Base-by-base conservation (phyloP, 1,139 yeast genomes). In the Kodamaea ohmeri region DNA sequence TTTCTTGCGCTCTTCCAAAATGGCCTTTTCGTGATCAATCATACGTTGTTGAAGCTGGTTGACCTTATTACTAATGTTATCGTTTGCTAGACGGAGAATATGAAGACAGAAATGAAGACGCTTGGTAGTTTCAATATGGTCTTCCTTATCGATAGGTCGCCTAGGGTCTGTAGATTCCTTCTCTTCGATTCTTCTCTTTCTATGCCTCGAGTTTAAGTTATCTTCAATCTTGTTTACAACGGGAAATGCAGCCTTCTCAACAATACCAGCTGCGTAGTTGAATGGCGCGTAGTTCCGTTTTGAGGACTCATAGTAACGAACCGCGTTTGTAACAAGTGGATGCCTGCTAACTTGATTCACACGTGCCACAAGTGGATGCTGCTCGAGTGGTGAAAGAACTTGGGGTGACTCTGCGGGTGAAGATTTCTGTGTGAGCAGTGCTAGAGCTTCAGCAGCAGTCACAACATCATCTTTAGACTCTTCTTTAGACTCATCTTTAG, bases 101-200 rank as follows among this genome's bases (percentile, higher is more conserved):
- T 83, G 87, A 40, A 87, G 66, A 49, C 94, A 82, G 41, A 87
- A 81, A 36, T 86, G 78, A 37, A 87, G 60, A 44, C 88, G 72
- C 48, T 79, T 80, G 45, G 81, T 78, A 3, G 89, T 80, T 51
- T 86, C 95, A 37, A 72, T 68, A 1, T 83, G 72, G 14, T 39
- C 39, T 9, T 37, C 35, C 4, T 41, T 41, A 4, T 34, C 36
- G 4, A 49, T 37, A 19, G 48, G 36, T 21, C 49, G 42, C 64
- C 52, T 42, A 61, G 62, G 45, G 56, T 58, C 20, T 20, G 48
- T 32, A 25, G 44, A 41, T 18, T 38, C 39, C 12, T 42, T 40
- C 5, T 38, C 37, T 11, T 25, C 40, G 2, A 19, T 14, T 16
- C 32, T 21, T 40, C 17, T 26, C 35, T 12, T 37, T 36, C 13